These are phyloP conservation scores for Limnomonas spitsbergensis DNA, from an alignment of 139 green algal genomes.

Conservation along the genomic window DNA sequence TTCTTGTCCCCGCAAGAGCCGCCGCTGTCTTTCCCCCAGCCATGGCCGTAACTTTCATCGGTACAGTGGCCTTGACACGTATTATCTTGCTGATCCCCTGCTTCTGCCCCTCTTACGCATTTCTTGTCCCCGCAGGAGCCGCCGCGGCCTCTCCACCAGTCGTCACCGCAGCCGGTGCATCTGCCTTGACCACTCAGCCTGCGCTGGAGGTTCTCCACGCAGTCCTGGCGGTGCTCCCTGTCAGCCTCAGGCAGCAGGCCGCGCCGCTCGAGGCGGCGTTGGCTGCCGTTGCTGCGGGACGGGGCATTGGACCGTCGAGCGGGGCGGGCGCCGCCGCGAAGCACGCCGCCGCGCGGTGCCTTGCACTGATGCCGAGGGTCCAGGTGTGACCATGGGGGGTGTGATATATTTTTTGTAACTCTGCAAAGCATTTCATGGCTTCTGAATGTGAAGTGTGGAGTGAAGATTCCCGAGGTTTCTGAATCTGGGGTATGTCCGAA, in stretches of 20 bases:
- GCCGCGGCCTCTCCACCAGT: background rate
- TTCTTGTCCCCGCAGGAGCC: background rate
- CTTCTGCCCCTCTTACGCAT: background rate
- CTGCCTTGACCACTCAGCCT: background rate
- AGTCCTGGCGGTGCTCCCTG: slow-evolving; percentile 6
- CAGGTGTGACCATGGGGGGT: background rate
- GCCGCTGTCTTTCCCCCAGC: too few species aligned
- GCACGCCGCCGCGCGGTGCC: background rate
- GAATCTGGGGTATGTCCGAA: too few species aligned
- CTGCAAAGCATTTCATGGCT: too few species aligned
- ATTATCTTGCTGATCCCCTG: background rate
- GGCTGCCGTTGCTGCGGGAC: background rate
- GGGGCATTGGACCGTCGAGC: background rate
- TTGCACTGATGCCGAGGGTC: background rate
- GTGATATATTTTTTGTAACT: background rate
- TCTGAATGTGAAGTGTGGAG: too few species aligned
- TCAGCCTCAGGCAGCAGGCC: background rate
- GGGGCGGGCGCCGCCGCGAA: background rate
- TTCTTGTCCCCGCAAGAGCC: too few species aligned
- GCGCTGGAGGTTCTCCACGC: background rate
- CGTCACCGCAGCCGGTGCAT: background rate
- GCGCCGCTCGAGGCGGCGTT: background rate
- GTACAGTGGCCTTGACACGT: background rate
- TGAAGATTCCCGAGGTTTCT: too few species aligned
- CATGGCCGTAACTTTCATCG: too few species aligned